Evolutionary conservation across 2,329 filamentous ascomycete species (phyloP).

Genomic region (Monosporascus sp.): DNA sequence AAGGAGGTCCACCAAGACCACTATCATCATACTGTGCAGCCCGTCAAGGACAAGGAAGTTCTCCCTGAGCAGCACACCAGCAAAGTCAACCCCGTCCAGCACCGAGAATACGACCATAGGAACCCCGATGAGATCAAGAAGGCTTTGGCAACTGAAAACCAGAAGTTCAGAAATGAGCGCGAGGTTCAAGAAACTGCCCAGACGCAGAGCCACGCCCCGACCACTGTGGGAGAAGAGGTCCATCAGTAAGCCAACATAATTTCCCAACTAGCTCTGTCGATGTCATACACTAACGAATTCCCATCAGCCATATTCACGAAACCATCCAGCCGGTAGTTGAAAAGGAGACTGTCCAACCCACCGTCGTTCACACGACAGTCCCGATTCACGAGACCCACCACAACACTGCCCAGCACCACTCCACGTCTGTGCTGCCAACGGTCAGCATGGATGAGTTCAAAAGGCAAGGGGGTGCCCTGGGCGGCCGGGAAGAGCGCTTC

Average conservation of each 20-base stretch:
- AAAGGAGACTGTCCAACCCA: conserved; percentile 62
- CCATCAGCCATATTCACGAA: conserved; percentile 51
- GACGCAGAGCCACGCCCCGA: conserved; percentile 40
- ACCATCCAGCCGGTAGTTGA: conserved; percentile 66
- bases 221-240: conserved; percentile 55
- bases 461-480: conserved; percentile 46
- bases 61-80: conserved; percentile 58
- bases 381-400: conserved; percentile 70
- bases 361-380: conserved; percentile 65
- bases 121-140: conserved; percentile 41
- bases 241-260: conserved; percentile 38
- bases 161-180: conserved; percentile 47
- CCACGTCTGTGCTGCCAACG: conserved; percentile 55
- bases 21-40: conserved; percentile 65
- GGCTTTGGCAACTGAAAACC: conserved; percentile 46
- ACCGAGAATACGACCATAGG: conserved; percentile 57
- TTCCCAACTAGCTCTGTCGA: background rate
- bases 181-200: conserved; percentile 40
- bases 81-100: conserved; percentile 52
- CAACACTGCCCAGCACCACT: conserved; percentile 60
- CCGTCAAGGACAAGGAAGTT: conserved; percentile 34
- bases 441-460: conserved; percentile 61
- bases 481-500: conserved; percentile 48
- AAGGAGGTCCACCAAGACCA: conserved; percentile 68
- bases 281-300: background rate